These are phyloP conservation scores for Panicum hallii DNA, from an alignment of 202 grass and related monocot species.

Conservation along the genomic window DNA sequence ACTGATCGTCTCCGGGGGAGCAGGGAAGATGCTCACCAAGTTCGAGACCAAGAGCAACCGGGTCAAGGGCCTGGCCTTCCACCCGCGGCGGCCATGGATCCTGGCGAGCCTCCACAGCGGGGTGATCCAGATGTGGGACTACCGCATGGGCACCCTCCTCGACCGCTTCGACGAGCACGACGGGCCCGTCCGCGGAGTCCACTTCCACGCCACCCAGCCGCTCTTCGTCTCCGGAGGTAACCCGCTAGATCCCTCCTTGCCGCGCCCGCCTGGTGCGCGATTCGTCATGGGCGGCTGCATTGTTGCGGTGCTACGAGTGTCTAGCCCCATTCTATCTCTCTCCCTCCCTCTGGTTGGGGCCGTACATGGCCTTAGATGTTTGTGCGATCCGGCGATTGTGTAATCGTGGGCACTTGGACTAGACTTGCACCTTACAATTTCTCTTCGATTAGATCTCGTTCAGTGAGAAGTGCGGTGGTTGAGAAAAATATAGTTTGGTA, in stretches of 20 bases:
- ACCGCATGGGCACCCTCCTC: slow-evolving; percentile 96
- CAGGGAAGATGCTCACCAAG: slow-evolving; percentile 2
- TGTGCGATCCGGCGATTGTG: slow-evolving; percentile 14
- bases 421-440: background rate
- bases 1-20: slow-evolving; percentile 31
- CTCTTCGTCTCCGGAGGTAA: slow-evolving; percentile 99
- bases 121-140: slow-evolving; percentile 33
- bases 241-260: slow-evolving; percentile 26
- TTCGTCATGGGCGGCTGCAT: background rate
- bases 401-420: background rate
- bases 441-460: slow-evolving; percentile 7
- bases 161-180: slow-evolving; percentile 99
- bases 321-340: background rate
- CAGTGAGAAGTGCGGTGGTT: background rate
- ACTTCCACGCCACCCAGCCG: slow-evolving; percentile 97
- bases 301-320: background rate
- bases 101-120: slow-evolving; percentile 3
- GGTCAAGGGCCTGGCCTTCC: slow-evolving; percentile 61
- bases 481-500: background rate
- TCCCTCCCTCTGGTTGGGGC: background rate
- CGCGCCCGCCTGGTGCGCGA: background rate
- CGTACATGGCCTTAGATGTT: background rate
- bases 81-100: slow-evolving; percentile 26
- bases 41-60: slow-evolving; percentile 99
- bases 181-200: slow-evolving; percentile 84